Percentiles rank a stretch among this genome's conserved stretches.
Conservation (phyloP, 2,329 filamentous ascomycete species). For the Colletotrichum trifolii region DNA sequence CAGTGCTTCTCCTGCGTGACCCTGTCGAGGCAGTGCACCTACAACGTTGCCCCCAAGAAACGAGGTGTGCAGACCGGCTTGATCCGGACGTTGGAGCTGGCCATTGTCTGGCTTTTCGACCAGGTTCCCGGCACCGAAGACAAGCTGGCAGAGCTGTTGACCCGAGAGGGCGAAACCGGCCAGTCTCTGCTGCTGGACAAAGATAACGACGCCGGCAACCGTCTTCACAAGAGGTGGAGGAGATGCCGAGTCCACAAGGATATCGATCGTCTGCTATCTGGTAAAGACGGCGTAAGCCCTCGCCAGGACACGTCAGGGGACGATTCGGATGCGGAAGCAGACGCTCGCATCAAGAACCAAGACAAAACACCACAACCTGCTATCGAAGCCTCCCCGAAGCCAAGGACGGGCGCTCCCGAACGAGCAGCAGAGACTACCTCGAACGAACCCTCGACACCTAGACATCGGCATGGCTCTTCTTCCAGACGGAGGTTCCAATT, state of each 20-base stretch:
- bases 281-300: constrained; percentile 47
- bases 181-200: constrained; percentile 62
- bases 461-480: constrained; percentile 21
- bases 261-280: constrained; percentile 71
- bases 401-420: constrained; percentile 18
- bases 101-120: constrained; percentile 74
- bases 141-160: constrained; percentile 65
- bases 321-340: constrained; percentile 44
- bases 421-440: constrained; percentile 3
- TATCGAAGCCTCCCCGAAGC: constrained; percentile 3
- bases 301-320: constrained; percentile 48
- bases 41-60: constrained; percentile 79
- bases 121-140: constrained; percentile 69
- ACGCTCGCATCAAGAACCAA: constrained; percentile 34
- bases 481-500: constrained; percentile 46
- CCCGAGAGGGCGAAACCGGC: constrained; percentile 52
- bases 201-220: constrained; percentile 62
- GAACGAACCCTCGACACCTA: background rate
- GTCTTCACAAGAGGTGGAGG: constrained; percentile 71
- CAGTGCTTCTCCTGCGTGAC: constrained; percentile 74
- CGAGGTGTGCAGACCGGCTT: constrained; percentile 84
- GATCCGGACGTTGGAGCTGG: constrained; percentile 77
- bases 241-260: constrained; percentile 71
- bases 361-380: constrained; percentile 14
- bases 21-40: constrained; percentile 74